Conservation (phyloP, 371 early-diverging fungal species). For the Mortierella sp. region DNA sequence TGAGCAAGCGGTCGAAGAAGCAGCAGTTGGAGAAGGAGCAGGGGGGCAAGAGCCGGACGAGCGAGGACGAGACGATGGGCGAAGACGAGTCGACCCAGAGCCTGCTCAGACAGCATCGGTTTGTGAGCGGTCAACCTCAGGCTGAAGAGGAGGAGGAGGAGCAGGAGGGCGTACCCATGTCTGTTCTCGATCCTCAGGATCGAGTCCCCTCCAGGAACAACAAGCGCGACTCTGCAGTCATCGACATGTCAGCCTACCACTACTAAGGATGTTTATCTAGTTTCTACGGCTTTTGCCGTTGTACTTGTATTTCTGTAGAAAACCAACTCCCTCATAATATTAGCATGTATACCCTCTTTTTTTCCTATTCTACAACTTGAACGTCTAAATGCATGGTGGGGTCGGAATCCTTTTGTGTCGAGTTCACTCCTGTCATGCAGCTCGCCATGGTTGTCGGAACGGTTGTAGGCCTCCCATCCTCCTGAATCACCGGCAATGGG, state of each 20-base stretch:
- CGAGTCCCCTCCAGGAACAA: neutral
- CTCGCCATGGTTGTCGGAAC: constrained; percentile 65
- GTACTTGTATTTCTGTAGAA: neutral
- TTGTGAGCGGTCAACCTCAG: constrained; percentile 8
- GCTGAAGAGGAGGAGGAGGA: neutral
- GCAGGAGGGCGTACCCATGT: constrained; percentile 30
- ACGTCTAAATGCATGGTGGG: neutral
- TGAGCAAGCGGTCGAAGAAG: constrained; percentile 47
- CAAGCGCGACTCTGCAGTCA: constrained; percentile 41
- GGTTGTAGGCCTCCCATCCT: constrained; percentile 68
- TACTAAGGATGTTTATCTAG: constrained; percentile 10
- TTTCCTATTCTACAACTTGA: constrained; percentile 18
- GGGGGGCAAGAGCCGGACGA: constrained; percentile 23
- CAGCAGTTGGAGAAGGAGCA: constrained; percentile 39
- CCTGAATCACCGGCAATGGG: constrained; percentile 68
- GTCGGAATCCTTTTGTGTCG: constrained; percentile 16
- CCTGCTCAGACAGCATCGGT: constrained; percentile 15
- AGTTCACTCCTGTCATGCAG: constrained; percentile 24
- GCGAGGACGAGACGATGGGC: constrained; percentile 23
- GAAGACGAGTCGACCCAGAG: constrained; percentile 39
- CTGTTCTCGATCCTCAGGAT: constrained; percentile 9
- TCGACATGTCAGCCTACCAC: constrained; percentile 42
- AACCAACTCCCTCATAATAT: neutral
- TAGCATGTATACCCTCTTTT: constrained; percentile 12
- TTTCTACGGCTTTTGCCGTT: neutral